Percentiles rank a stretch among this genome's conserved stretches.
Conservation (phyloP, 202 grass and related monocot genomes). For the Zoysia matrella region DNA sequence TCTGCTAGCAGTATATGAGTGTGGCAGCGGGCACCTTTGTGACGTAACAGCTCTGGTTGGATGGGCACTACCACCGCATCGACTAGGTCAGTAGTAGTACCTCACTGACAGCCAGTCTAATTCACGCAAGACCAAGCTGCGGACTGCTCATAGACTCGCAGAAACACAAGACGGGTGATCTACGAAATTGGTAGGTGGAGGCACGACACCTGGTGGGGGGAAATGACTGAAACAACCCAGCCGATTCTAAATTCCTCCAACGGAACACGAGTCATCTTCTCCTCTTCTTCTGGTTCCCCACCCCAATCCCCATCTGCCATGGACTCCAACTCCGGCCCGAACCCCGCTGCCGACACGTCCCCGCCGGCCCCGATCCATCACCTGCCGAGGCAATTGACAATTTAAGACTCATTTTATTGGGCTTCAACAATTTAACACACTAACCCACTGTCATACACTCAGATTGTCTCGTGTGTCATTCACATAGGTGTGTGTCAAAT, state of each 20-base stretch:
- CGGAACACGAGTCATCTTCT: neutral
- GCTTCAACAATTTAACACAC: no score
- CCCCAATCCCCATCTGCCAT: neutral
- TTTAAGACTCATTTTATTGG: no score
- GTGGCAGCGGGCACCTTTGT: neutral
- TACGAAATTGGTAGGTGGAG: no score
- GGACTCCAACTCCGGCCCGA: neutral
- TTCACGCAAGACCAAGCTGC: rapidly evolving
- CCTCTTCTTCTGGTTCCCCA: neutral
- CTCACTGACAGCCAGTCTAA: neutral
- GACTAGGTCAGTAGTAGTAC: rapidly evolving
- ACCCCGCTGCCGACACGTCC: no score
- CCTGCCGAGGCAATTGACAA: no score
- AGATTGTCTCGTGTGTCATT: no score
- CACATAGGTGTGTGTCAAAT: neutral
- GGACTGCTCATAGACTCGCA: constrained; percentile 24
- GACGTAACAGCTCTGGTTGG: constrained; percentile 2
- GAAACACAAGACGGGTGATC: neutral
- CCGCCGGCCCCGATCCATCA: no score
- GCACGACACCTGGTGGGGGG: no score
- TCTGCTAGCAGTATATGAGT: neutral
- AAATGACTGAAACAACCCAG: no score
- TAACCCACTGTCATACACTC: no score
- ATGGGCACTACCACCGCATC: neutral
- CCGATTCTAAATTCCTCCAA: neutral